A percentile compares a stretch with the other conserved stretches of the same genome.
Evolutionary conservation across 345 rosid species (phyloP).

Genomic region (Ricinus communis): DNA sequence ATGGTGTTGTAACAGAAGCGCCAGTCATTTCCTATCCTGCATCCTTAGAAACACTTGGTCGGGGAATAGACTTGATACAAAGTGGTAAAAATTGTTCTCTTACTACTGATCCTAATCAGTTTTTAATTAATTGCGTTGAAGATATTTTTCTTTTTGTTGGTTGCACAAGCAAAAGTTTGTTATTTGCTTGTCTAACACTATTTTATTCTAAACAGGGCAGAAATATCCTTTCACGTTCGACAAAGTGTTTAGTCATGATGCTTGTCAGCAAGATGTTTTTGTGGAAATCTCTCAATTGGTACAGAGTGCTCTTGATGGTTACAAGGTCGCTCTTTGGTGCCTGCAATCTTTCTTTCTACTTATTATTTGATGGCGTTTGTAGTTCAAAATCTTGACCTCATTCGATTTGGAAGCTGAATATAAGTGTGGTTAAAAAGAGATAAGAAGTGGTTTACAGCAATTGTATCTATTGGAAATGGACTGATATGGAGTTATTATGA

Average conservation of each 20-base stretch:
- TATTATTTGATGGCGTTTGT: background rate
- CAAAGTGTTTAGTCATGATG: constrained; percentile 80
- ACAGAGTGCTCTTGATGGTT: constrained; percentile 97
- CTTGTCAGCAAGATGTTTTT: constrained; percentile 86
- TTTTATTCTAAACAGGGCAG: constrained; percentile 50
- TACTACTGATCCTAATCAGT: background rate
- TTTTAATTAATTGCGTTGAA: background rate
- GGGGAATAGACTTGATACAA: constrained; percentile 78
- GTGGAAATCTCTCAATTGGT: constrained; percentile 88
- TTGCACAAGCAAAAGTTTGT: background rate
- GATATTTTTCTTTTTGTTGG: background rate
- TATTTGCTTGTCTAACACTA: constrained; percentile 5
- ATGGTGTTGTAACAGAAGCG: constrained; percentile 54
- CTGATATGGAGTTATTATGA: background rate
- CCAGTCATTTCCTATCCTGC: constrained; percentile 67
- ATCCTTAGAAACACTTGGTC: constrained; percentile 62
- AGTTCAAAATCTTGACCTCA: background rate
- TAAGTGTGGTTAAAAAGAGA: too few relatives aligned
- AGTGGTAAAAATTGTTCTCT: constrained; percentile 47
- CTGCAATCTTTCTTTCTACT: background rate
- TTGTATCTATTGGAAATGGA: background rate
- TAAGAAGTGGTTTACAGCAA: too few relatives aligned
- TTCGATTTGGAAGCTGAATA: background rate
- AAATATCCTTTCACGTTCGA: constrained; percentile 87
- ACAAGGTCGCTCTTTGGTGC: constrained; percentile 53